These are phyloP conservation scores for Claviceps arundinis DNA, from an alignment of 2,329 filamentous ascomycete species.

Conservation along the genomic window DNA sequence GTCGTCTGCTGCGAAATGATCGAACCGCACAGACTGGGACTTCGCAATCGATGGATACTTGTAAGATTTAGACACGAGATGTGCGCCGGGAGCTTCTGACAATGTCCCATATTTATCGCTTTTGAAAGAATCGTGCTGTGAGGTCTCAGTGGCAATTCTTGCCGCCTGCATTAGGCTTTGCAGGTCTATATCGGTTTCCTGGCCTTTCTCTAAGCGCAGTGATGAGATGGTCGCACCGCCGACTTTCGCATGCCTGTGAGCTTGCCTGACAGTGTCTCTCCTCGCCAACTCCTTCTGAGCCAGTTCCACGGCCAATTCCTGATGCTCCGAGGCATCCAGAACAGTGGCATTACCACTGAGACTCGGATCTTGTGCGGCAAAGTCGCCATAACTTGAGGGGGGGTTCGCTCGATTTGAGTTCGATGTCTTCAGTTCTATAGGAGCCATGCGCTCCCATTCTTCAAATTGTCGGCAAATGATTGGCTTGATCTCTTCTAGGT, in stretches of 20 bases:
- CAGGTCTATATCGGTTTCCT: slow-evolving; percentile 29
- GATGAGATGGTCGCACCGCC: slow-evolving; percentile 5
- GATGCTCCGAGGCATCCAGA: slow-evolving; percentile 56
- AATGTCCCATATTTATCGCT: neutral
- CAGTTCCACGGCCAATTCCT: slow-evolving; percentile 63
- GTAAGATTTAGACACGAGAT: slow-evolving; percentile 24
- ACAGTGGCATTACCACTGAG: slow-evolving; percentile 43
- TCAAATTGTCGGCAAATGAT: slow-evolving; percentile 59
- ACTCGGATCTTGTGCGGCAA: slow-evolving; percentile 46
- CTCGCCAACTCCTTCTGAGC: slow-evolving; percentile 60
- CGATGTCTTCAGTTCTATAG: slow-evolving; percentile 17
- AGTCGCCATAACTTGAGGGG: slow-evolving; percentile 28
- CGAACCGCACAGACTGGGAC: slow-evolving; percentile 34
- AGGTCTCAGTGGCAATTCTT: slow-evolving; percentile 29
- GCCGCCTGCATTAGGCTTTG: slow-evolving; percentile 40
- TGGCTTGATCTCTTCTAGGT: slow-evolving; percentile 69
- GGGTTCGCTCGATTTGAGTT: slow-evolving; percentile 9
- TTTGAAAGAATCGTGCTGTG: neutral
- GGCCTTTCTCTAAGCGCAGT: neutral
- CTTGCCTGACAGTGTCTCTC: slow-evolving; percentile 47
- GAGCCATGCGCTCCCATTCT: slow-evolving; percentile 47
- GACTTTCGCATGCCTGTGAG: slow-evolving; percentile 35
- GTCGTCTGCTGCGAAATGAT: slow-evolving; percentile 11
- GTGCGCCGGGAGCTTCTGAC: slow-evolving; percentile 12
- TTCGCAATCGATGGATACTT: slow-evolving; percentile 44